Evolutionary conservation across 2,329 filamentous ascomycete genomes (phyloP), one percentile per base, ranked within the genome.

Genomic region (Aspergillus sp.): DNA sequence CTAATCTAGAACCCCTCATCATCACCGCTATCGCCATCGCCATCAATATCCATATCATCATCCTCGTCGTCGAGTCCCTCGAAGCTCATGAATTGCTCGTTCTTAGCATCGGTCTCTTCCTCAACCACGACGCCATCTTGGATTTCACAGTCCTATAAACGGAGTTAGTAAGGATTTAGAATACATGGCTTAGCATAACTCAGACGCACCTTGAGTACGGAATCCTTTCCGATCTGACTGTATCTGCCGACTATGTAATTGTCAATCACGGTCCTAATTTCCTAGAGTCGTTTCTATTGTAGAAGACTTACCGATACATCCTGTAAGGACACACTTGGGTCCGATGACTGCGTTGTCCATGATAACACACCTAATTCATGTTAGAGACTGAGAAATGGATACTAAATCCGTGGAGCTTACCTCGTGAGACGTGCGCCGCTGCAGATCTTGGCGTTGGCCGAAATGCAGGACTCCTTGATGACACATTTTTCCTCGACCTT

Each of bases 321-420:
- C 91, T 1, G 91, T 95, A 54, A 98, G 92, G 71, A 89, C 93
- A 48, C 90, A 89, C 69, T 91, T 90, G 5, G 41, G 41, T 13
- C 91, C 93, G 10, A 98, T 84, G 8, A 91, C 88, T 0, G 91
- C 93, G 3, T 91, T 91, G 63, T 98, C 94, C 92, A 98, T 97
- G 21, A 98, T 80, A 52, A 98, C 78, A 76, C 94, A 98, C 65
- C 93, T 86, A 5, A 10, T 15, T 12, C 5, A 21, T 12, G 13
- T 45, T 23, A 45, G 41, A 45, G 6, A 23, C 5, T 45, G 6
- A 2, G 19, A 28, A 1, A 1, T 28, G 7, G 7, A 28, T 3
- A 3, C 6, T 8, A 3, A 8, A 3, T 28, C 6, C 25, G 25
- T 28, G 7, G 25, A 28, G 25, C 25, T 28, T 45, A 45, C 41